Conservation (phyloP, 805 yeast species). For the Teunomyces gatunensis region DNA sequence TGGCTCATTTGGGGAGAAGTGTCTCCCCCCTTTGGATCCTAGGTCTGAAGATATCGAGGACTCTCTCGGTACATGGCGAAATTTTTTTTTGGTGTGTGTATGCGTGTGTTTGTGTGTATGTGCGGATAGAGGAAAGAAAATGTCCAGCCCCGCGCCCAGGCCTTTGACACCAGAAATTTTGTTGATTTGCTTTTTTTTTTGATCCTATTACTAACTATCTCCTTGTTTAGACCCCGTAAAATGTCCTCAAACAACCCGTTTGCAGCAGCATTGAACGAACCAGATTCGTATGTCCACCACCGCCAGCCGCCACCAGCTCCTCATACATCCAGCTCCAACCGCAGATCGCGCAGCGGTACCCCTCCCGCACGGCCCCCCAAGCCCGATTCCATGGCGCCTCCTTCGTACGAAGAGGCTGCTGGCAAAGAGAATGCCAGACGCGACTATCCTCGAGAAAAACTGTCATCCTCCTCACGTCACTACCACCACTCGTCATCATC, state of each 20-base stretch:
- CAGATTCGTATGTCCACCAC: slow-evolving; percentile 36
- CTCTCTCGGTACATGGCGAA: too few species aligned
- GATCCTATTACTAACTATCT: slow-evolving; percentile 8
- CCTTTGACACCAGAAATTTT: background rate
- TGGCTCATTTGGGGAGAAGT: background rate
- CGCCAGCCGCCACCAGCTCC: slow-evolving; percentile 37
- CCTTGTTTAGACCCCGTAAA: slow-evolving; percentile 9
- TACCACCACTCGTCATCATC: slow-evolving; percentile 12
- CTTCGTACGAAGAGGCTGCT: slow-evolving; percentile 70
- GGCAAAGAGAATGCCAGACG: slow-evolving; percentile 40
- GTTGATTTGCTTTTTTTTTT: background rate
- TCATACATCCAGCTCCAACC: slow-evolving; percentile 22
- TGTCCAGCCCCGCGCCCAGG: background rate
- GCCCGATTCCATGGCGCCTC: slow-evolving; percentile 43
- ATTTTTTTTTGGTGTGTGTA: background rate
- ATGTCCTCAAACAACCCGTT: slow-evolving; percentile 55
- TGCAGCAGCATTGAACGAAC: slow-evolving; percentile 44
- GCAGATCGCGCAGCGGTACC: slow-evolving; percentile 9
- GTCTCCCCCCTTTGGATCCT: too few species aligned
- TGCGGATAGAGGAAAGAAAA: background rate
- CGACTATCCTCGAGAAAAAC: slow-evolving; percentile 57
- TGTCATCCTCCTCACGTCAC: slow-evolving; percentile 12
- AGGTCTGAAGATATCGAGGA: background rate
- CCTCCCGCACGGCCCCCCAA: slow-evolving; percentile 17
- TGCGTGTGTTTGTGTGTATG: background rate